phyloP scores from a whole-genome alignment of 202 grass and related monocot species.

The Musa balbisiana region DNA sequence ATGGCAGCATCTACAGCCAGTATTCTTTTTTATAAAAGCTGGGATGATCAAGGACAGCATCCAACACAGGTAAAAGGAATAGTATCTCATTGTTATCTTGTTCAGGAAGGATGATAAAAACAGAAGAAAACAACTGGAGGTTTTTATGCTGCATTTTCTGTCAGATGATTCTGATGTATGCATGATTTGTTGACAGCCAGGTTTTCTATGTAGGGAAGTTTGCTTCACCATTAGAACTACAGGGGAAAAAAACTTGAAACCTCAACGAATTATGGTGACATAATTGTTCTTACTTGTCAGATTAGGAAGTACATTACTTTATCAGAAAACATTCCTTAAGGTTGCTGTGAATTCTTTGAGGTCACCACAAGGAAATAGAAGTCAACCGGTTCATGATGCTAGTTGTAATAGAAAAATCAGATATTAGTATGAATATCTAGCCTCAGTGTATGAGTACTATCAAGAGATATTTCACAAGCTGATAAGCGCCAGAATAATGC shows the following conservation, averaged over 20 bases:
- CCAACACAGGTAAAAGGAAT: slow-evolving; percentile 55
- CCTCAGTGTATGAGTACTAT: too few species aligned
- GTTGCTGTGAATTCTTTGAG: neutral
- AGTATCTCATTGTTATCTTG: neutral
- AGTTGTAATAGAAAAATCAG: too few species aligned
- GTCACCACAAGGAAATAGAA: too few species aligned
- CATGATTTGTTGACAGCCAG: neutral
- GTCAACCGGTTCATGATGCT: too few species aligned
- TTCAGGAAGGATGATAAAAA: neutral
- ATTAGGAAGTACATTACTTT: neutral
- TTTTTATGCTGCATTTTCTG: too few species aligned
- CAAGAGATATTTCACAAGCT: too few species aligned
- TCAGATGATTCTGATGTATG: neutral
- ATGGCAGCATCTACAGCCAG: slow-evolving; percentile 50
- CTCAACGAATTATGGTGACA: neutral
- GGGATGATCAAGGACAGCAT: slow-evolving; percentile 85
- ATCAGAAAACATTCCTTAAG: neutral
- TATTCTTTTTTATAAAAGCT: slow-evolving; percentile 74
- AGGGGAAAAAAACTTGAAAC: neutral
- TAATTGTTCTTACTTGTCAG: neutral
- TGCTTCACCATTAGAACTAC: neutral
- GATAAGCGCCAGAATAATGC: too few species aligned
- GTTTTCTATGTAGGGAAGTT: neutral
- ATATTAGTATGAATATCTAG: too few species aligned
- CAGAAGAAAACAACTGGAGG: neutral